Percentiles rank a stretch among this genome's conserved stretches.
These are phyloP conservation scores for Asparagopsis taxiformis DNA, from an alignment of 31 red algal genomes.

Conservation along the genomic window DNA sequence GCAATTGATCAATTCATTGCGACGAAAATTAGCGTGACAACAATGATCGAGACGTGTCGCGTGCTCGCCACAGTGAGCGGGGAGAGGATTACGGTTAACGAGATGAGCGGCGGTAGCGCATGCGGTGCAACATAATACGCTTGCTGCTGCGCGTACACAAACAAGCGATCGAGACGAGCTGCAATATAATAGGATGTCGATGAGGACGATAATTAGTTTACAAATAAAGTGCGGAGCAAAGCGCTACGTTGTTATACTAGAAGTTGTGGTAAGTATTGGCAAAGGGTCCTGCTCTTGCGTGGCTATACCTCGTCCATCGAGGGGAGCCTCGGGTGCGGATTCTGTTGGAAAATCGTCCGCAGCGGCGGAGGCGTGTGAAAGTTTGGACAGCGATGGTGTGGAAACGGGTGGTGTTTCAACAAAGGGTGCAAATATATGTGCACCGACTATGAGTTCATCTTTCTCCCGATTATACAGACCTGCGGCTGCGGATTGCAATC, in stretches of 20 bases:
- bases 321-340: constrained; percentile 12
- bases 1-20: no score
- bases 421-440: constrained; percentile 57
- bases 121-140: no score
- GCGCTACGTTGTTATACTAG: constrained; percentile 32
- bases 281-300: constrained; percentile 46
- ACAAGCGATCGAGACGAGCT: no score
- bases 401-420: constrained; percentile 21
- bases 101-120: no score
- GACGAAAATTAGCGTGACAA: no score
- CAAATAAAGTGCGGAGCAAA: neutral
- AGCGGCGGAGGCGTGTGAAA: constrained; percentile 30
- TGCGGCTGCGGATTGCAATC: constrained; percentile 36
- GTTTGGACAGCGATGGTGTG: constrained; percentile 13
- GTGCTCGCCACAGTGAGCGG: no score
- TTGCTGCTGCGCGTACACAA: no score
- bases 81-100: no score
- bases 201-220: neutral
- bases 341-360: constrained; percentile 52
- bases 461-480: constrained; percentile 62
- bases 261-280: constrained; percentile 55
- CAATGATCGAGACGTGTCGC: no score
- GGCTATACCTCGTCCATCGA: constrained; percentile 39
- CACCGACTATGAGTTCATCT: constrained; percentile 72
- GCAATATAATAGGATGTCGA: no score